Evolutionary conservation across 1,284 basidiomycete genomes (phyloP), one percentile per base, ranked within the genome.

Genomic region (Pisolithus thermaeus): DNA sequence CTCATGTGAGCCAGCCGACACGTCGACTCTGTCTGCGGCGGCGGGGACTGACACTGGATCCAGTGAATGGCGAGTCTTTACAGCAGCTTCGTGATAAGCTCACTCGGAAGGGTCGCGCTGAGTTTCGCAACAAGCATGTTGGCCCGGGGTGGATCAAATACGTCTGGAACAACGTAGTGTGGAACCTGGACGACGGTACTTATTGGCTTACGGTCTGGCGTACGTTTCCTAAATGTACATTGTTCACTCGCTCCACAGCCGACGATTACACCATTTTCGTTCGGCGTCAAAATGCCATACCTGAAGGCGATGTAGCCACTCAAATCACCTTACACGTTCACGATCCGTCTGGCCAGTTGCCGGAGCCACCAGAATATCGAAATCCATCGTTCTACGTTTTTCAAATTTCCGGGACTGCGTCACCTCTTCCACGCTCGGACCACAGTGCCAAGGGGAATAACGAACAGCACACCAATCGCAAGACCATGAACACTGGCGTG

Each of bases 71-170:
- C 57, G 84, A 89, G 42, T 76, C 79, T 5, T 64, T 90, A 25
- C 69, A 74, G 28, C 72, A 74, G 22, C 72, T 91, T 22, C 84
- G 76, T 59, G 79, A 85, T 61, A 86, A 84, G 56, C 75, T 91
- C 45, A 83, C 75, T 58, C 72, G 79, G 56, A 91, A 90, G 68
- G 61, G 71, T 1, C 72, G 75, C 38, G 72, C 73, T 0, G 79
- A 79, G 32, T 82, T 81, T 59, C 70, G 74, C 52, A 78, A 79
- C 11, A 68, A 77, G 53, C 77, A 77, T 22, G 78, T 91, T 20
- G 80, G 80, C 20, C 71, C 84, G 23, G 86, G 87, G 30, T 90
- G 87, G 87, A 73, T 91, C 47, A 91, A 90, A 61, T 91, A 91
- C 62, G 78, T 84, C 52, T 90, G 81, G 73, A 80, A 80, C 57